Conservation (phyloP, 208 protist species). For the Zelonia costaricensis region DNA sequence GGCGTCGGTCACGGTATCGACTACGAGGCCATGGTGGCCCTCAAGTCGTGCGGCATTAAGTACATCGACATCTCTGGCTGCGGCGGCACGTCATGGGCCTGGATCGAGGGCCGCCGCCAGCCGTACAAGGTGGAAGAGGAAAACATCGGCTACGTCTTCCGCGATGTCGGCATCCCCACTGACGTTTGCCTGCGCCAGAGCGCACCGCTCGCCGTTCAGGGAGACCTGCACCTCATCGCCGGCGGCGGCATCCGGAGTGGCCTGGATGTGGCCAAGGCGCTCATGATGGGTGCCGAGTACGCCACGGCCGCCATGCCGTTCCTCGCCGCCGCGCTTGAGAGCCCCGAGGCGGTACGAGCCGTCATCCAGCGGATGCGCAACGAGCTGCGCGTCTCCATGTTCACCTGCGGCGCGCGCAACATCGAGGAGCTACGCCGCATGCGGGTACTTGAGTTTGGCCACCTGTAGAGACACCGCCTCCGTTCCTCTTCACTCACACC, state of each 20-base stretch:
- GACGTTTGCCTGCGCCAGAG: constrained; percentile 79
- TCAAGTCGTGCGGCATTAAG: constrained; percentile 79
- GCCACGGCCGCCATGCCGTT: constrained; percentile 88
- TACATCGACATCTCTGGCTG: constrained; percentile 90
- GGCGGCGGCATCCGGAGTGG: constrained; percentile 88
- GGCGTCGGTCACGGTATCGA: constrained; percentile 92
- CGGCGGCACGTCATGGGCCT: constrained; percentile 92
- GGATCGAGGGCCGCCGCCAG: constrained; percentile 90
- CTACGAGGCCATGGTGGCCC: constrained; percentile 49
- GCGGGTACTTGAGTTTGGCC: constrained; percentile 38
- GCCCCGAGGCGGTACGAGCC: constrained; percentile 58
- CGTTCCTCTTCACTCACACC: not conserved
- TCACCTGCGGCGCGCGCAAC: constrained; percentile 84
- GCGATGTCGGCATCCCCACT: constrained; percentile 86
- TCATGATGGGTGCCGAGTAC: constrained; percentile 86
- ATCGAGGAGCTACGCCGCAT: constrained; percentile 69
- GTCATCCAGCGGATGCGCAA: constrained; percentile 78
- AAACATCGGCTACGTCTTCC: constrained; percentile 88
- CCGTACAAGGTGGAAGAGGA: constrained; percentile 49
- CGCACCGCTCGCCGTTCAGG: constrained; percentile 39
- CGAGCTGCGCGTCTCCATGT: constrained; percentile 87
- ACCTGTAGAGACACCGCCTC: too few species aligned
- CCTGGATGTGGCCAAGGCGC: constrained; percentile 85
- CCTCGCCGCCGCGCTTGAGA: constrained; percentile 79
- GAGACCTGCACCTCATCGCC: constrained; percentile 79